Percentiles rank a stretch among this genome's conserved stretches.
These are phyloP conservation scores for Eucalyptus regnans DNA, from an alignment of 345 rosid species.

Conservation along the genomic window DNA sequence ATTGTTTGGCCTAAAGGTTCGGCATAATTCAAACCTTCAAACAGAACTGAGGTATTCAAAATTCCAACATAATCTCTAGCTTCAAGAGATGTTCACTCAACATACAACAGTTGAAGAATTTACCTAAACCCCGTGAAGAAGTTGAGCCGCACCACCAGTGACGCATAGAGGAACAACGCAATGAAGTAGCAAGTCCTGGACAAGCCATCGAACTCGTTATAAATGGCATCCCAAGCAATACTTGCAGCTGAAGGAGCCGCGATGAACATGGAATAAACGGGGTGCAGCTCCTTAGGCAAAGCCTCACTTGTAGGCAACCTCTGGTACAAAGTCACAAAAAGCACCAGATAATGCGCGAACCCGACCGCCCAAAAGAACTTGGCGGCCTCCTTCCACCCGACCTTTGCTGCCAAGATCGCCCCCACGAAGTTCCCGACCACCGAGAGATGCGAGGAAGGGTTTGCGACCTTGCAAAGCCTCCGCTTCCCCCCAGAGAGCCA, in stretches of 20 bases:
- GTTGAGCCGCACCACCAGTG: conserved; percentile 66
- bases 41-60: background rate
- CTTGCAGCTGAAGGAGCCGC: conserved; percentile 98
- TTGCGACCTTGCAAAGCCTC: conserved; percentile 92
- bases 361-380: conserved; percentile 94
- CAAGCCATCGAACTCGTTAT: conserved; percentile 64
- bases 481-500: conserved; percentile 94
- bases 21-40: background rate
- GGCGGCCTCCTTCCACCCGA: conserved; percentile 78
- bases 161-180: conserved; percentile 72
- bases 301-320: conserved; percentile 90
- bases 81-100: background rate
- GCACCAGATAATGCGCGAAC: conserved; percentile 83
- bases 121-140: conserved; percentile 96
- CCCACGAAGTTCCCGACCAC: conserved; percentile 94
- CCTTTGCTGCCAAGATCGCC: conserved; percentile 77
- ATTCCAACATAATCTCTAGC: background rate
- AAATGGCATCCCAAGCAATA: conserved; percentile 83
- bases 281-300: conserved; percentile 88
- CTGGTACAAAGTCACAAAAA: conserved; percentile 85
- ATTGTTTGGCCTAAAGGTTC: background rate
- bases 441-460: conserved; percentile 89
- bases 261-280: conserved; percentile 94
- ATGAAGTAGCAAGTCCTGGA: conserved; percentile 82
- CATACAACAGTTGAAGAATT: background rate